A percentile compares a stretch with the other conserved stretches of the same genome.
Evolutionary conservation across 2,329 filamentous ascomycete species (phyloP).

Genomic region (Aureobasidium vineae): DNA sequence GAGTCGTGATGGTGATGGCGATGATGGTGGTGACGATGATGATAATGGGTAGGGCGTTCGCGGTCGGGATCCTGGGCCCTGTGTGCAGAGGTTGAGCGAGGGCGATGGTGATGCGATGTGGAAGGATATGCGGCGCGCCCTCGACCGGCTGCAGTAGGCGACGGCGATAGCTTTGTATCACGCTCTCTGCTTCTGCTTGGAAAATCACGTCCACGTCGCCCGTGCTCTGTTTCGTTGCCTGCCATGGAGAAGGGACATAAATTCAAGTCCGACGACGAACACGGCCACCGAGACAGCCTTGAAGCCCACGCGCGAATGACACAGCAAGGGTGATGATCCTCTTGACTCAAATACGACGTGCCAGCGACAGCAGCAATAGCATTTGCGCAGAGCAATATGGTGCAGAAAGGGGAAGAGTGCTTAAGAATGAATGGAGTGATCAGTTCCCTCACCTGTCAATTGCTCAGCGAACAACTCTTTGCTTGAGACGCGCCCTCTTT

Average conservation of each 20-base stretch:
- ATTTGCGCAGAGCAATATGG: slow-evolving; percentile 13
- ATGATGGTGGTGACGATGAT: slow-evolving; percentile 21
- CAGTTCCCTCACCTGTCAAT: slow-evolving; percentile 26
- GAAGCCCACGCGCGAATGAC: slow-evolving; percentile 24
- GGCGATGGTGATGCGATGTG: slow-evolving; percentile 22
- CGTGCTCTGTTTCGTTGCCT: slow-evolving; percentile 26
- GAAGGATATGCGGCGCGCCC: slow-evolving; percentile 16
- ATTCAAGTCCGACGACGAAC: slow-evolving; percentile 23
- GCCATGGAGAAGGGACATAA: slow-evolving; percentile 24
- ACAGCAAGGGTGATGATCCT: slow-evolving; percentile 2
- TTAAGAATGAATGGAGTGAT: slow-evolving; percentile 12
- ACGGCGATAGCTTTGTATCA: slow-evolving; percentile 20
- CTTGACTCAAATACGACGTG: slow-evolving; percentile 23
- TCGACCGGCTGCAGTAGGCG: slow-evolving; percentile 21
- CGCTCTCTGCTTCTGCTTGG: slow-evolving; percentile 25
- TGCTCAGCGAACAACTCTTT: slow-evolving; percentile 15
- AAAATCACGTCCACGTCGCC: slow-evolving; percentile 26
- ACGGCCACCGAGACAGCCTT: slow-evolving; percentile 25
- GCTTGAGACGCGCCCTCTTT: slow-evolving; percentile 21
- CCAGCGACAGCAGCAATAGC: slow-evolving; percentile 10
- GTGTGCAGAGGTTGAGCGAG: slow-evolving; percentile 23
- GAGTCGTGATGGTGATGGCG: slow-evolving; percentile 12
- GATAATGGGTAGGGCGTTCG: slow-evolving; percentile 10
- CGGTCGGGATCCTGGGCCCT: slow-evolving; percentile 6
- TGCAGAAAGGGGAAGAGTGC: slow-evolving; percentile 7